Base-by-base conservation (phyloP, 2,329 filamentous ascomycete genomes). In the Microdochium paspali region DNA sequence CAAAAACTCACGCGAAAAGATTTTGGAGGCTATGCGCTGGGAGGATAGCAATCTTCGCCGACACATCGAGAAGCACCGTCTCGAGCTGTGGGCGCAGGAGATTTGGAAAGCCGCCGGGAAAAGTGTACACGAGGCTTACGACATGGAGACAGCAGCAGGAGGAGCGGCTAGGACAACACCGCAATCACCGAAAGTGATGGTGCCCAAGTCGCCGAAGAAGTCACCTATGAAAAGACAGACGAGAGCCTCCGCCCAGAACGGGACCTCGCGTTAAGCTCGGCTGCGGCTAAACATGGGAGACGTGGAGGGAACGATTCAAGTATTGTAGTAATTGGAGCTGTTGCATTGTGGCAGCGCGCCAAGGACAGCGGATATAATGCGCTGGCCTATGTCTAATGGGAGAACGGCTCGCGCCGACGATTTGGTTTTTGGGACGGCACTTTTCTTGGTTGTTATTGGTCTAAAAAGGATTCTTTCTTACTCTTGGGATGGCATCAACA, bases 11-110 rank as follows among this genome's bases (percentile, higher is more conserved):
- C 76, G 81, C 49, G 73, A 80, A 49, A 82, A 81, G 49, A 76
- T 95, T 49, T 67, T 84, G 24, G 77, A 82, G 24, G 87, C 88
- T 49, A 85, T 93, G 68, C 72, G 78, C 49, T 73, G 74, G 49
- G 90, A 95, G 65, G 85, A 91, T 58, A 73, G 76, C 50, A 61
- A 77, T 10, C 71, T 96, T 32, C 68, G 72, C 46, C 72, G 74
- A 45, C 80, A 80, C 59, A 72, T 93, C 20, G 77, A 85, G 48
- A 82, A 82, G 61, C 74, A 80, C 49, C 75, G 82, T 31, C 73
- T 95, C 10, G 79, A 81, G 6, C 74, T 84, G 48, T 95, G 90
- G 87, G 64, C 70, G 7, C 56, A 56, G 48, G 59, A 61, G 47
- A 57, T 57, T 12, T 52, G 54, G 26, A 60, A 56, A 42, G 54